Evolutionary conservation across 257 asterid genomes (phyloP).

Genomic region (Echium plantagineum): DNA sequence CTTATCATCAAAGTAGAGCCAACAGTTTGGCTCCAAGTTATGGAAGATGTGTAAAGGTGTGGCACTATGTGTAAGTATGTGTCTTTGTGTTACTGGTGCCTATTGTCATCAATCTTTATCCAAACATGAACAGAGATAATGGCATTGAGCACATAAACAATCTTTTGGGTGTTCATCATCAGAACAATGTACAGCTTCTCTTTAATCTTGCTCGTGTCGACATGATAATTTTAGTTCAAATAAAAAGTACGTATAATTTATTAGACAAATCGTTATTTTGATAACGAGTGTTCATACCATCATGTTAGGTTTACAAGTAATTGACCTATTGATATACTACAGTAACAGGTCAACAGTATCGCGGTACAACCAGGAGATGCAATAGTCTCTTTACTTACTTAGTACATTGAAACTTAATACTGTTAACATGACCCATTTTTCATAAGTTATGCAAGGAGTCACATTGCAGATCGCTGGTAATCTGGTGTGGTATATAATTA

Average conservation of each 20-base stretch:
- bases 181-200: no score
- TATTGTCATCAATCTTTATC: neutral
- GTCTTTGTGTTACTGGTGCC: neutral
- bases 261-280: no score
- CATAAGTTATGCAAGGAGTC: neutral
- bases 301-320: no score
- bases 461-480: neutral
- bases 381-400: neutral
- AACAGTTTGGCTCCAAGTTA: neutral
- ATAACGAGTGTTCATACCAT: no score
- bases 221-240: no score
- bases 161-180: no score
- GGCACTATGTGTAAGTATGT: neutral
- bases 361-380: neutral
- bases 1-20: neutral
- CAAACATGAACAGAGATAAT: neutral
- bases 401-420: neutral
- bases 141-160: no score
- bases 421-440: neutral
- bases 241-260: no score
- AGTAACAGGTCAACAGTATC: no score
- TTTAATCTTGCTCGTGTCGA: no score
- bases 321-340: no score
- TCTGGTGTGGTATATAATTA: conserved; percentile 1
- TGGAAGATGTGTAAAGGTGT: neutral